Evolutionary conservation across 352 stramenopile genomes (phyloP).

Genomic region (Pythium sp.): DNA sequence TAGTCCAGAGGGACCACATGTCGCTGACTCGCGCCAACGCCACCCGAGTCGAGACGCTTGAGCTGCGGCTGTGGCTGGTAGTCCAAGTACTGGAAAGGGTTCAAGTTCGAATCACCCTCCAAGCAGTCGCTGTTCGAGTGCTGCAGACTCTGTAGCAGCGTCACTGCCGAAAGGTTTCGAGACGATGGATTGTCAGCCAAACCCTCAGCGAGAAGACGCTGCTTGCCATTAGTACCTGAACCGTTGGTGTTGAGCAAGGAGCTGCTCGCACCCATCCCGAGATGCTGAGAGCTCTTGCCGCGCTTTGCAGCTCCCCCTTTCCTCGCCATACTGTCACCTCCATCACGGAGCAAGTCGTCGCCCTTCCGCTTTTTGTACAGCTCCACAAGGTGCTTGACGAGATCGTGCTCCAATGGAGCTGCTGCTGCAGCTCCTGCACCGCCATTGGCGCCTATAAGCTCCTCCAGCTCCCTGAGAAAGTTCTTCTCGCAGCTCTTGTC

Average conservation of each 20-base stretch:
- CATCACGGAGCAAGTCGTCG: conserved; percentile 40
- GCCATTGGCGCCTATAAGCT: conserved; percentile 37
- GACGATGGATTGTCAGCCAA: conserved; percentile 25
- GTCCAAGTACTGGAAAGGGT: conserved; percentile 73
- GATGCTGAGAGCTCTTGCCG: conserved; percentile 27
- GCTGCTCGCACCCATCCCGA: conserved; percentile 15
- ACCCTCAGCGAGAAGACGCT: conserved; percentile 42
- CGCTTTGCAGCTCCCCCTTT: conserved; percentile 16
- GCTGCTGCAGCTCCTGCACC: conserved; percentile 22
- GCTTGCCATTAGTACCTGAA: conserved; percentile 26
- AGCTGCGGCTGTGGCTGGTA: conserved; percentile 28
- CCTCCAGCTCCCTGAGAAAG: conserved; percentile 71
- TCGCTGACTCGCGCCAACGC: conserved; percentile 8
- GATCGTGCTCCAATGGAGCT: conserved; percentile 68
- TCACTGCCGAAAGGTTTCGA: conserved; percentile 22
- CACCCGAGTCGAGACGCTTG: conserved; percentile 8
- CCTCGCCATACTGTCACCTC: conserved; percentile 15
- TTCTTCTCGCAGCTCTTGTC: conserved; percentile 61
- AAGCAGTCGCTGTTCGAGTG: conserved; percentile 23
- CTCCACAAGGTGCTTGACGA: conserved; percentile 68
- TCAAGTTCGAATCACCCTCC: conserved; percentile 48
- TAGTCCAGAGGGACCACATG: conserved; percentile 72
- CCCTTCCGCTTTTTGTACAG: conserved; percentile 74
- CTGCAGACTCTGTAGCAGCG: conserved; percentile 36
- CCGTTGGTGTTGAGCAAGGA: conserved; percentile 15